Evolutionary conservation across 2,329 filamentous ascomycete genomes (phyloP), one percentile per base, ranked within the genome.

Genomic region (Fusarium luffae): DNA sequence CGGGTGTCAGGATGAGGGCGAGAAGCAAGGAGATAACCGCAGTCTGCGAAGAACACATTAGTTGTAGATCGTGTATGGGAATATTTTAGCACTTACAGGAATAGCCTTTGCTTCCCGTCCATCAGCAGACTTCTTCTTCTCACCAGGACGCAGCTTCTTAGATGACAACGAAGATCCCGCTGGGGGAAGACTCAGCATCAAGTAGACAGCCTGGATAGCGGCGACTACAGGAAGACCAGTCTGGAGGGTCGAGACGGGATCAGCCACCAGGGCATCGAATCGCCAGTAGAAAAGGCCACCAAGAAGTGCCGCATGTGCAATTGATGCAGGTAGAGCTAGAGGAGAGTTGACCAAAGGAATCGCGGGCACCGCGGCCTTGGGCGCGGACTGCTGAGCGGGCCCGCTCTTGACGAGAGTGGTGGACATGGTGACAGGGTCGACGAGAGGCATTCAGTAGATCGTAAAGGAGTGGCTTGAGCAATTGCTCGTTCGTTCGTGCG

Each of bases 1-100:
- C 78, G 32, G 95, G 86, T 10, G 92, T 90, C 60, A 94, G 84
- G 70, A 96, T 85, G 4, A 88, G 85, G 4, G 93, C 90, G 85
- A 97, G 76, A 21, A 85, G 68, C 40, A 85, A 76, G 8, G 83
- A 83, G 51, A 86, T 79, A 59, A 84, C 71, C 16, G 83, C 78
- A 19, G 82, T 80, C 85, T 86, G 51, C 47, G 40, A 27, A 12
- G 32, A 46, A n/a, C 10, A 13, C 16, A 23, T 74, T 63, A 75
- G 70, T 19, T n/a, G 2, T 37, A 16, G 23, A 5, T 11, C 27
- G 7, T 5, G 5, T 21, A 32, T 23, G 19, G 12, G 28, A 23
- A 25, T 4, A 10, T 9, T 2, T 4, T 12, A 18, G 1, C 21
- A 79, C 85, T 59, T 79, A 88, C 86, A 65, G 84, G 81, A 48